phyloP scores from a whole-genome alignment of 2,329 filamentous ascomycete species.

The Laburnicola sp. region DNA sequence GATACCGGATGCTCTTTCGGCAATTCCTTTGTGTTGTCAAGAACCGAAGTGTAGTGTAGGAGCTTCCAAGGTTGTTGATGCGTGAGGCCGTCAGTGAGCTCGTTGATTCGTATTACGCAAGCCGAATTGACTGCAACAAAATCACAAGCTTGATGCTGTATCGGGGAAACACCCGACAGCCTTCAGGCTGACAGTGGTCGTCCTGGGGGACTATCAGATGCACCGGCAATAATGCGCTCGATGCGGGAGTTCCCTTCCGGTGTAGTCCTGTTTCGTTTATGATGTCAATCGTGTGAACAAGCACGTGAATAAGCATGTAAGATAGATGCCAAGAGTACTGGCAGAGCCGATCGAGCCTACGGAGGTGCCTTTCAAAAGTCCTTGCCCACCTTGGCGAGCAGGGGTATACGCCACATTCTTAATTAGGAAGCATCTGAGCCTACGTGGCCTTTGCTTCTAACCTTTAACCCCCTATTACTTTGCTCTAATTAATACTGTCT shows the following conservation, averaged over 20 bases:
- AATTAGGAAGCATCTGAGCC: too few relatives aligned
- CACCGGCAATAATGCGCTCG: background rate
- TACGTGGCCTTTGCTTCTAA: too few relatives aligned
- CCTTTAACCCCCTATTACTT: too few relatives aligned
- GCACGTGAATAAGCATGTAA: constrained; percentile 1
- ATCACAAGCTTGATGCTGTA: too few relatives aligned
- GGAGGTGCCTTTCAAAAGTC: too few relatives aligned
- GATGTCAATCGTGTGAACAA: constrained; percentile 4
- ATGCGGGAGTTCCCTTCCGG: constrained; percentile 17
- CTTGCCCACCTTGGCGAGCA: too few relatives aligned
- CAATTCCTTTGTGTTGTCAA: too few relatives aligned
- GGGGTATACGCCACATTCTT: too few relatives aligned
- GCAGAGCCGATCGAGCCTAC: constrained; percentile 9
- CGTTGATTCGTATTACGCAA: background rate
- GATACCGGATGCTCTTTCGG: background rate
- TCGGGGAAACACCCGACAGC: too few relatives aligned
- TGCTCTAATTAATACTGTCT: too few relatives aligned
- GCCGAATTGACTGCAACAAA: background rate
- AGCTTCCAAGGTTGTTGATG: background rate
- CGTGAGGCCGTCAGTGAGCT: background rate
- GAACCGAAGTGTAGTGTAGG: too few relatives aligned
- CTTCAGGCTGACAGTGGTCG: background rate
- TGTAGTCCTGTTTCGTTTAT: constrained; percentile 5
- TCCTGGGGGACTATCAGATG: background rate
- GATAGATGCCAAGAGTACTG: constrained; percentile 8